Evolutionary conservation across 2,329 filamentous ascomycete genomes (phyloP).

Genomic region (Scytalidium lignicola): DNA sequence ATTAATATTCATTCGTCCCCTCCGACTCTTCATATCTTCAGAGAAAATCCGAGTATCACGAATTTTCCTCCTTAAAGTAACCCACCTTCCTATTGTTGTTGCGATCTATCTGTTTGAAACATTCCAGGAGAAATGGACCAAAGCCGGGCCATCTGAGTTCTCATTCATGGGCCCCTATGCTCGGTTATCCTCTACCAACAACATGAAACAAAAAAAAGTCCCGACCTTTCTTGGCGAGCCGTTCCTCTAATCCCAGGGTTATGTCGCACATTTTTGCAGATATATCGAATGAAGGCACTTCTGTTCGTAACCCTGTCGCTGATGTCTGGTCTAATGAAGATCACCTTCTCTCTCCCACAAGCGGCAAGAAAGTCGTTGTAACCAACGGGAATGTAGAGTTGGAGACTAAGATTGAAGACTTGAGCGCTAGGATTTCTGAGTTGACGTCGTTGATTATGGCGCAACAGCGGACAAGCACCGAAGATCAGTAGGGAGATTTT

Average conservation of each 20-base stretch:
- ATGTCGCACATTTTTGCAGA: slow-evolving; percentile 12
- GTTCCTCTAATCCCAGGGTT: slow-evolving; percentile 9
- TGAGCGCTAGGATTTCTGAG: slow-evolving; percentile 53
- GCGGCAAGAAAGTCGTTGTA: slow-evolving; percentile 8
- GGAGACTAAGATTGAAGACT: slow-evolving; percentile 49
- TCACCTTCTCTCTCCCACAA: not conserved
- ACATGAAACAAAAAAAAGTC: slow-evolving; percentile 8
- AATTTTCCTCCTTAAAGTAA: slow-evolving; percentile 57
- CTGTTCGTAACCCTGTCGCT: slow-evolving; percentile 4
- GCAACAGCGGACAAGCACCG: slow-evolving; percentile 48
- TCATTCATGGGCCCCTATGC: slow-evolving; percentile 14
- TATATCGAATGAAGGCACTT: slow-evolving; percentile 4
- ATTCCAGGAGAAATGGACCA: slow-evolving; percentile 21
- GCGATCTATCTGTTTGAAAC: slow-evolving; percentile 53
- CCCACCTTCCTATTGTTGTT: slow-evolving; percentile 64
- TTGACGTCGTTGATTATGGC: slow-evolving; percentile 48
- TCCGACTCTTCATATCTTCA: slow-evolving; percentile 62
- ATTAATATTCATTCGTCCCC: slow-evolving; percentile 64
- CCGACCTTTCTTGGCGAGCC: slow-evolving; percentile 17
- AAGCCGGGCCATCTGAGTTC: slow-evolving; percentile 12
- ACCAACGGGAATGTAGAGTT: slow-evolving; percentile 14
- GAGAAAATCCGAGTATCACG: slow-evolving; percentile 58
- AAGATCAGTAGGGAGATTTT: slow-evolving; percentile 36
- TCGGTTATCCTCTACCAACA: slow-evolving; percentile 3
- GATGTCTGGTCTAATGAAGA: not conserved